Conservation (phyloP, 2,329 filamentous ascomycete genomes). For the Apiospora kogelbergensis region DNA sequence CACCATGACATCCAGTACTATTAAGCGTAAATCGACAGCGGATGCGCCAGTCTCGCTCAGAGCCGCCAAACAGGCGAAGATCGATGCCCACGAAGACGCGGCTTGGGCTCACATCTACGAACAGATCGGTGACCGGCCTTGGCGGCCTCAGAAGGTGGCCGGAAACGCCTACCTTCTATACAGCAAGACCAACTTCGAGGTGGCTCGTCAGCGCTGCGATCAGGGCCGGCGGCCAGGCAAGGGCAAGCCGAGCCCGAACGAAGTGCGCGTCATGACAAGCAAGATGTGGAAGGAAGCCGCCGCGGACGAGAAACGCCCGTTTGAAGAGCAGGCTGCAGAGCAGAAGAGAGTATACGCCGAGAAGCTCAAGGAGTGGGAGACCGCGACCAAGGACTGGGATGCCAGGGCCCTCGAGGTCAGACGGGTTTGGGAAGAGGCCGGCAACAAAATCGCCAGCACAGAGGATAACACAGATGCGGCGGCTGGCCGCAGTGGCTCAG, state of each 20-base stretch:
- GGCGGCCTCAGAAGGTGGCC: slow-evolving; percentile 69
- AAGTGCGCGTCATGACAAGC: slow-evolving; percentile 82
- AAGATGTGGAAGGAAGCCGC: slow-evolving; percentile 85
- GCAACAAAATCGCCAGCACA: slow-evolving; percentile 46
- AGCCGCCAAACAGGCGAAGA: slow-evolving; percentile 51
- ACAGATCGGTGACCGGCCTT: slow-evolving; percentile 72
- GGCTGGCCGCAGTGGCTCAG: not conserved
- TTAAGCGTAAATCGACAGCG: slow-evolving; percentile 54
- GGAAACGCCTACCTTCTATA: slow-evolving; percentile 89
- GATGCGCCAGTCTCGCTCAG: slow-evolving; percentile 34
- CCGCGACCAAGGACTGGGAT: slow-evolving; percentile 71
- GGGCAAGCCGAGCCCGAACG: slow-evolving; percentile 69
- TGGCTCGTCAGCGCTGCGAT: slow-evolving; percentile 59
- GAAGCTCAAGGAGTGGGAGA: slow-evolving; percentile 59
- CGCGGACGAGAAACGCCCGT: slow-evolving; percentile 72
- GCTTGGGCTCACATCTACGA: slow-evolving; percentile 51
- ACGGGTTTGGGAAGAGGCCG: slow-evolving; percentile 47
- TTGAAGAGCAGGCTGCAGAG: slow-evolving; percentile 69
- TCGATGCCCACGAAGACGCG: slow-evolving; percentile 57
- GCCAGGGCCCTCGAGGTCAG: slow-evolving; percentile 57
- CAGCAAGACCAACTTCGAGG: slow-evolving; percentile 75
- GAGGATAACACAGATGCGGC: slow-evolving; percentile 23
- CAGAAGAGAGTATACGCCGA: slow-evolving; percentile 67
- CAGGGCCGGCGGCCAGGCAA: slow-evolving; percentile 64
- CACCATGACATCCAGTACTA: slow-evolving; percentile 25